phyloP scores from a whole-genome alignment of 176 grass and related monocot species.

The Coix lacrymajobi region DNA sequence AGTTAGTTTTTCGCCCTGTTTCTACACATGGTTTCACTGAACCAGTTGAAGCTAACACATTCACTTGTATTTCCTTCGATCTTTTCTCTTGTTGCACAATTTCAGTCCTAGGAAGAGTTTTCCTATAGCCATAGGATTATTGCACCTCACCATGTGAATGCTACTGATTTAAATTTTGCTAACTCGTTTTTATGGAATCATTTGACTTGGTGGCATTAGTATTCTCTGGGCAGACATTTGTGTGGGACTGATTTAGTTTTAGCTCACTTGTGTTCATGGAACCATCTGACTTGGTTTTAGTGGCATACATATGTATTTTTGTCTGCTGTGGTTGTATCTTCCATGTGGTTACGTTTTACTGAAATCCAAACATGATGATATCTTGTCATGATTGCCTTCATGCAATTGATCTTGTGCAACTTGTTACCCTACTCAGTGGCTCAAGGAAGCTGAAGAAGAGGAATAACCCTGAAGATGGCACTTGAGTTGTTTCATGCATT shows the following conservation, averaged over 20 bases:
- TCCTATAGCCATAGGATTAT: background rate
- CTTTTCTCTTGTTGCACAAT: background rate
- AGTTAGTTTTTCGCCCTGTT: background rate
- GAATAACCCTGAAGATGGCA: slow-evolving; percentile 21
- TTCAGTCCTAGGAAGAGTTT: background rate
- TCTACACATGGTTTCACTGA: background rate
- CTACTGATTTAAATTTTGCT: background rate
- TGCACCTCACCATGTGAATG: background rate
- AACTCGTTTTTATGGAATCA: background rate
- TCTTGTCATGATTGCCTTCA: background rate
- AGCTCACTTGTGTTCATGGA: background rate
- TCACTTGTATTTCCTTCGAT: background rate
- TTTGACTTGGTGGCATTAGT: background rate
- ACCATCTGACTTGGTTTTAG: background rate
- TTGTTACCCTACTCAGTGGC: slow-evolving; percentile 44
- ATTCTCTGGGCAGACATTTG: background rate
- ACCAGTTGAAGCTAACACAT: background rate
- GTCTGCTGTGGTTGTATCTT: background rate
- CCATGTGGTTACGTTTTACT: background rate
- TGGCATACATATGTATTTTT: background rate
- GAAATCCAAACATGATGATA: background rate
- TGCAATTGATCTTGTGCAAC: background rate
- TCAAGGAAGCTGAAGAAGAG: slow-evolving; percentile 71
- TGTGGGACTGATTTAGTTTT: background rate
- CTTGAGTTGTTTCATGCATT: background rate